Percentiles rank a stretch among this genome's conserved stretches.
phyloP scores from a whole-genome alignment of 73 alveolate species.

The Paramecium sonneborni region DNA sequence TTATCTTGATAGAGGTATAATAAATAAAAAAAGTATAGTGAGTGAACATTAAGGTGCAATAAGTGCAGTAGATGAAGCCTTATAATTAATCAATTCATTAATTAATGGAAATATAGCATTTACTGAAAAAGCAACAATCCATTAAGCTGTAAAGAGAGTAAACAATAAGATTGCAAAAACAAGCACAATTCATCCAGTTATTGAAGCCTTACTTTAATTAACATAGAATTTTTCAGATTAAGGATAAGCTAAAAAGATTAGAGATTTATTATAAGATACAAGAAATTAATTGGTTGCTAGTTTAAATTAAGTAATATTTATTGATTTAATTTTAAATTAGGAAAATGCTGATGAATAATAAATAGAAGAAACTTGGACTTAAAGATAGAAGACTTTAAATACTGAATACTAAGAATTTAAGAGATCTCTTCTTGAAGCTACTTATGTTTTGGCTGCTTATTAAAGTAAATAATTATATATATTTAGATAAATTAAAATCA shows the following conservation, averaged over 20 bases:
- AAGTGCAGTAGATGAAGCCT: slow-evolving; percentile 47
- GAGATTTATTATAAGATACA: slow-evolving; percentile 24
- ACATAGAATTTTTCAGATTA: slow-evolving; percentile 17
- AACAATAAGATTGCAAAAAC: neutral
- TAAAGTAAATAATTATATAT: neutral
- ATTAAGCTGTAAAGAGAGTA: neutral
- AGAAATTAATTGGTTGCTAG: neutral
- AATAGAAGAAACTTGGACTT: neutral
- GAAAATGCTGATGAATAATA: slow-evolving; percentile 27
- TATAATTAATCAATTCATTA: slow-evolving; percentile 2
- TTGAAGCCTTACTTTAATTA: neutral
- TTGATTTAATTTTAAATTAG: neutral
- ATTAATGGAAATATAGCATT: slow-evolving; percentile 57
- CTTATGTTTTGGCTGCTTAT: slow-evolving; percentile 36
- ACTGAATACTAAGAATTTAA: slow-evolving; percentile 12
- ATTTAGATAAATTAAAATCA: slow-evolving; percentile 32
- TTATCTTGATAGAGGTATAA: slow-evolving; percentile 30
- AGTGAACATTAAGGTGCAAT: slow-evolving; percentile 53
- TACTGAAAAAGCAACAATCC: slow-evolving; percentile 17
- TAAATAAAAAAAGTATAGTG: neutral
- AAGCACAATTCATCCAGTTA: neutral
- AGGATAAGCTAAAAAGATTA: slow-evolving; percentile 5
- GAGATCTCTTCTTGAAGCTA: slow-evolving; percentile 45
- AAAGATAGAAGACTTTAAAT: neutral
- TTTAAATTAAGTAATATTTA: neutral